Evolutionary conservation across 1,284 basidiomycete genomes (phyloP), one percentile per base, ranked within the genome.

Genomic region (Pascua sp.): DNA sequence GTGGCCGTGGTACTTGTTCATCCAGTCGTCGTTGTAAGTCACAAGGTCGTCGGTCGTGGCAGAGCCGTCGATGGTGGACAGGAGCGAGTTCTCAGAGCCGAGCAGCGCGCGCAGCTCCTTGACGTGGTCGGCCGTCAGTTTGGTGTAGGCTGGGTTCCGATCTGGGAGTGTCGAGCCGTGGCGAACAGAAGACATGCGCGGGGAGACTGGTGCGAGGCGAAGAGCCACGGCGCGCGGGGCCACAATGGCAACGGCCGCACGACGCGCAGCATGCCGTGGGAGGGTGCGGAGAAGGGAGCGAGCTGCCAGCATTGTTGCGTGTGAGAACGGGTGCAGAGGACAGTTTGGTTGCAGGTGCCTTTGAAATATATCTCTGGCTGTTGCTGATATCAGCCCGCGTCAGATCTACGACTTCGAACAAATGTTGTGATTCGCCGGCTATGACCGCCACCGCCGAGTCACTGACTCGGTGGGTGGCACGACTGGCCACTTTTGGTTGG

Each of bases 1-100:
- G 42, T 82, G 79, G 17, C 95, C 96, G 57, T 84, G 83, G 75
- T 96, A 98, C 78, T 97, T 97, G 71, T 89, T 88, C 89, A 98
- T 93, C 95, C 95, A 98, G 76, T 98, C 95, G 66, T 85, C 82
- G 77, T 98, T 98, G 82, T 84, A 97, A 0, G 79, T 81, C 16
- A 84, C 82, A 40, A 98, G 83, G 65, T 97, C 94, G 11, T 87
- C 84, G 4, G 57, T 46, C 7, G 67, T 65, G 9, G 76, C 71
- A 1, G 77, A 72, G 2, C 70, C 73, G 37, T 77, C 71, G 24
- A 81, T 59, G 7, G 80, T 82, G 13, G 80, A 80, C 39, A 82
- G 67, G 39, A 83, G 66, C 18, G 77, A 77, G 8, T 75, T 72
- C 0, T 77, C 72, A 0, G 78, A 75, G 4, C 80, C 73, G 1